Percentiles rank a stretch among this genome's conserved stretches.
phyloP scores from a whole-genome alignment of 805 yeast genomes.

The Spathaspora arborariae region DNA sequence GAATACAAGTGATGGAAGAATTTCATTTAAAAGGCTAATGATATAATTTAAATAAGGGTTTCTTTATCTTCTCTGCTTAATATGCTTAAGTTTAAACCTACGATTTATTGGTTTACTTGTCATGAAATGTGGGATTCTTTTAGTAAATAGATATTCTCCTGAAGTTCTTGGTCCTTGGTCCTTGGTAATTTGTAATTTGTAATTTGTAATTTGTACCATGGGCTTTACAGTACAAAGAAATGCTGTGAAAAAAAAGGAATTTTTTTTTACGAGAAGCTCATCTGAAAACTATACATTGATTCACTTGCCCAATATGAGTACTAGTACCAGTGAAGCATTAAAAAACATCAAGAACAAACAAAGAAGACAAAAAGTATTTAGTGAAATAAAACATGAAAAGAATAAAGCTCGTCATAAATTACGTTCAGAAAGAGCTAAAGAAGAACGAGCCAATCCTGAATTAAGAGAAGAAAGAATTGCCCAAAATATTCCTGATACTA shows the following conservation, averaged over 20 bases:
- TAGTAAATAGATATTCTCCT: too few relatives aligned
- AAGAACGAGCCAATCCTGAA: slow-evolving; percentile 80
- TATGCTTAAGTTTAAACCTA: too few relatives aligned
- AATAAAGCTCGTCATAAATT: slow-evolving; percentile 73
- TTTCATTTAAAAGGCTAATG: too few relatives aligned
- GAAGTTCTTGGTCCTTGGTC: too few relatives aligned
- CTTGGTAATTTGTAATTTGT: too few relatives aligned
- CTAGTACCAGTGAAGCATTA: slow-evolving; percentile 27
- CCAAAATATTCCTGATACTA: slow-evolving; percentile 75
- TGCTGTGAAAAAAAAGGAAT: background rate
- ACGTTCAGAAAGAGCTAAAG: slow-evolving; percentile 81
- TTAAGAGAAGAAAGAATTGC: slow-evolving; percentile 74
- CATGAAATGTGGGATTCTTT: too few relatives aligned
- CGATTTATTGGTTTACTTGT: too few relatives aligned
- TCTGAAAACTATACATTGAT: background rate
- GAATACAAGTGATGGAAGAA: too few relatives aligned
- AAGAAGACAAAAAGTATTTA: slow-evolving; percentile 73
- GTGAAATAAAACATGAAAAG: slow-evolving; percentile 68
- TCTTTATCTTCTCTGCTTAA: too few relatives aligned
- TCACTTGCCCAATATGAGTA: slow-evolving; percentile 13
- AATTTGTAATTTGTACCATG: too few relatives aligned
- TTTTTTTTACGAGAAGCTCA: background rate
- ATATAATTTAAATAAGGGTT: too few relatives aligned
- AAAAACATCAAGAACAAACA: slow-evolving; percentile 67
- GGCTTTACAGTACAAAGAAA: background rate